These are phyloP conservation scores for Monosporascus cannonballus DNA, from an alignment of 2,329 filamentous ascomycete species.

Conservation along the genomic window DNA sequence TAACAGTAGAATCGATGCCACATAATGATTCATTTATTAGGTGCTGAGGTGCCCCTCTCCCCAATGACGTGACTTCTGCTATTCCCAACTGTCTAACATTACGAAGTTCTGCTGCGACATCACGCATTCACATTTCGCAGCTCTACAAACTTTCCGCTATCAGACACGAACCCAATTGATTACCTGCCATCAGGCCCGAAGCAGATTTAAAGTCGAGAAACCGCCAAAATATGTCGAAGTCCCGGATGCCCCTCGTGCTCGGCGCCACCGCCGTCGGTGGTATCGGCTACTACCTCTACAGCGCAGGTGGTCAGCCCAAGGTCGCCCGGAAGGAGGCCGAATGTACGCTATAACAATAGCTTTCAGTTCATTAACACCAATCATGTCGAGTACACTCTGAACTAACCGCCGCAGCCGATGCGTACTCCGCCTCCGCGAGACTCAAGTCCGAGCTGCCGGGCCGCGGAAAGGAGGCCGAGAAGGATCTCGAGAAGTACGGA, in stretches of 20 bases:
- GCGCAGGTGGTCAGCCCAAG: conserved; percentile 72
- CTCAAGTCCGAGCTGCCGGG: conserved; percentile 62
- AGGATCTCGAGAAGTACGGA: conserved; percentile 56
- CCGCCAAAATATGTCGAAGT: conserved; percentile 36
- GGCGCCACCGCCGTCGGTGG: conserved; percentile 61
- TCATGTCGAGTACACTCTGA: no score
- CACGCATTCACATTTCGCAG: no score
- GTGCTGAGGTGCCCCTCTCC: background rate
- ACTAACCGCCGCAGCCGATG: conserved; percentile 57
- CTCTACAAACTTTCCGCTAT: no score
- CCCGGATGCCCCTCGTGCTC: conserved; percentile 42
- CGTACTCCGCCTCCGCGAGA: conserved; percentile 60
- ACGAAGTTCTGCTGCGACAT: background rate
- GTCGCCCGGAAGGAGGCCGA: conserved; percentile 82
- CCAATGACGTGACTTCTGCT: background rate
- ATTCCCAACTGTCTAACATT: background rate
- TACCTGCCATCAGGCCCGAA: no score
- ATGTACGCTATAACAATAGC: conserved; percentile 47
- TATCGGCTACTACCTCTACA: conserved; percentile 87
- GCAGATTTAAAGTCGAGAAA: background rate
- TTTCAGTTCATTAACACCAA: no score
- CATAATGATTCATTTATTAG: background rate
- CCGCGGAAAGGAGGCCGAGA: conserved; percentile 55
- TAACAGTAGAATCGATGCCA: background rate
- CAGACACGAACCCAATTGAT: no score